Evolutionary conservation across 106 monocot species (phyloP).

Genomic region (Dendrobium officinale): DNA sequence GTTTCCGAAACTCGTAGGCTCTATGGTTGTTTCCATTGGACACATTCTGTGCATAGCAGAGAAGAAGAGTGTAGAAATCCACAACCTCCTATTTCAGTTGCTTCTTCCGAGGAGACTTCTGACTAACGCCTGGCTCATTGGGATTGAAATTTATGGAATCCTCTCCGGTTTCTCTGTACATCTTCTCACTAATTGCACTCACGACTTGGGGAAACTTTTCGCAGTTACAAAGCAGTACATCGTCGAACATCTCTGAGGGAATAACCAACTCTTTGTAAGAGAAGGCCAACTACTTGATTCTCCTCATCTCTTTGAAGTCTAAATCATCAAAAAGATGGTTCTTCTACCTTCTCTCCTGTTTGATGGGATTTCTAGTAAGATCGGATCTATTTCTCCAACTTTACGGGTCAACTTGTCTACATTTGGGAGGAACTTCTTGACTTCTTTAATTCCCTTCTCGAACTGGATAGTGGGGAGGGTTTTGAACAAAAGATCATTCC

Average conservation of each 20-base stretch:
- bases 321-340: too few species aligned
- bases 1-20: too few species aligned
- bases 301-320: too few species aligned
- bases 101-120: constrained; percentile 17
- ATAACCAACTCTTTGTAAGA: constrained; percentile 4
- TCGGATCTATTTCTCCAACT: too few species aligned
- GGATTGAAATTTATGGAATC: constrained; percentile 5
- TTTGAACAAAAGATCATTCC: too few species aligned
- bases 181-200: constrained; percentile 13
- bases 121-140: neutral
- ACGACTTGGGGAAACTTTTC: constrained; percentile 13
- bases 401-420: too few species aligned
- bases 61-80: constrained; percentile 31
- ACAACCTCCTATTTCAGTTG: constrained; percentile 27
- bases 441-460: too few species aligned
- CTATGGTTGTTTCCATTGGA: neutral
- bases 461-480: too few species aligned
- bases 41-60: constrained; percentile 35
- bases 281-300: constrained; percentile 25
- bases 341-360: too few species aligned
- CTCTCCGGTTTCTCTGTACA: constrained; percentile 10
- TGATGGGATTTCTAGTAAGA: too few species aligned
- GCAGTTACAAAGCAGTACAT: constrained; percentile 21
- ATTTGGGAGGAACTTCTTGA: too few species aligned
- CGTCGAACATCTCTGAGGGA: constrained; percentile 20